Conservation (phyloP, 768 basidiomycete species). For the Termitomyces sp. region DNA sequence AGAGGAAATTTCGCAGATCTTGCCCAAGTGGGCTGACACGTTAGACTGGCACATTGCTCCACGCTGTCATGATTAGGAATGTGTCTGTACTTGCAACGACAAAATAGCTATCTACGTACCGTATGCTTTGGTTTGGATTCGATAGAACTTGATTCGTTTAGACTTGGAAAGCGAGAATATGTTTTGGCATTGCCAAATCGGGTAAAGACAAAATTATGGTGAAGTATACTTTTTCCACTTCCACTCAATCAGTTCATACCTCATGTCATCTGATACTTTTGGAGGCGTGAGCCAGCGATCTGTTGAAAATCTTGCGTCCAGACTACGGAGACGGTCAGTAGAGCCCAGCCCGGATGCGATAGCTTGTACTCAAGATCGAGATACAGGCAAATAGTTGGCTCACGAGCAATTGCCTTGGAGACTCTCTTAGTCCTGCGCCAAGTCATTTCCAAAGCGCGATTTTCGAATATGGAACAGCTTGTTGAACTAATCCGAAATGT, state of each 20-base stretch:
- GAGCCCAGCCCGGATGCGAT: not conserved
- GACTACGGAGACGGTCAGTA: slow-evolving; percentile 66
- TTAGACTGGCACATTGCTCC: slow-evolving; percentile 86
- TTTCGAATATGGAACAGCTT: slow-evolving; percentile 83
- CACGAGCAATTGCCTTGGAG: slow-evolving; percentile 83
- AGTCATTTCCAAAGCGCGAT: slow-evolving; percentile 82
- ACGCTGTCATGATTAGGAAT: slow-evolving; percentile 18
- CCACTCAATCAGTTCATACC: not conserved
- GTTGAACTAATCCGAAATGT: slow-evolving; percentile 73
- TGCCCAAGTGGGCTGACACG: slow-evolving; percentile 93
- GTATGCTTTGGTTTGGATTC: not conserved
- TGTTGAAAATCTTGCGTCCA: slow-evolving; percentile 67
- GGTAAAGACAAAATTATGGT: slow-evolving; percentile 5
- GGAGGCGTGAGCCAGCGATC: slow-evolving; percentile 41
- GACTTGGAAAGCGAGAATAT: not conserved
- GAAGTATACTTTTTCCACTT: not conserved
- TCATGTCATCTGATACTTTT: slow-evolving; percentile 37
- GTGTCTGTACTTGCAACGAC: not conserved
- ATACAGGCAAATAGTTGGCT: slow-evolving; percentile 84
- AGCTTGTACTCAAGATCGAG: not conserved
- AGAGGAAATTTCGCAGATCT: slow-evolving; percentile 87
- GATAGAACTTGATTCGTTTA: not conserved
- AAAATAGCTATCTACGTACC: not conserved
- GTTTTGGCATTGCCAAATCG: slow-evolving; percentile 5
- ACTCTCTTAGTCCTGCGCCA: slow-evolving; percentile 85